Conservation (phyloP, 768 basidiomycete genomes). For the Lactarius sanguifluus region DNA sequence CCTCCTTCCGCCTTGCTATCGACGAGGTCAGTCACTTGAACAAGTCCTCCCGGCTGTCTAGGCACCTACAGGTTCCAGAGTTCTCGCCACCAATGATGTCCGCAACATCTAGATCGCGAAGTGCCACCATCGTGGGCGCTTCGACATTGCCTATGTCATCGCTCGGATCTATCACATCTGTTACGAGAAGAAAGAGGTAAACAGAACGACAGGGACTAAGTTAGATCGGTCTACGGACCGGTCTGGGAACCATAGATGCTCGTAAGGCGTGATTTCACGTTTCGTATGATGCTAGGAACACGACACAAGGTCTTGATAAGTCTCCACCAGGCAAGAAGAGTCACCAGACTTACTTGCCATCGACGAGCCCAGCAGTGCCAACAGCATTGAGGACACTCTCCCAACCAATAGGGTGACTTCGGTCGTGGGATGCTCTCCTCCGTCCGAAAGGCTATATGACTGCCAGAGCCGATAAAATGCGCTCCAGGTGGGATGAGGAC, state of each 20-base stretch:
- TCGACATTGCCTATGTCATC: constrained; percentile 5
- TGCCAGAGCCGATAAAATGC: constrained; percentile 55
- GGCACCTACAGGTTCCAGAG: constrained; percentile 5
- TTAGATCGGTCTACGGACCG: constrained; percentile 5
- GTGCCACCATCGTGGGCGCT: constrained; percentile 2
- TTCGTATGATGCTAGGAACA: constrained; percentile 15
- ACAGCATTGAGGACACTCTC: constrained; percentile 57
- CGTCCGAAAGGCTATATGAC: constrained; percentile 53
- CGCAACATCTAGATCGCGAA: constrained; percentile 15
- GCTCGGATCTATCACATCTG: constrained; percentile 10
- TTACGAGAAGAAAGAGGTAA: not conserved
- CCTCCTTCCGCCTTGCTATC: constrained; percentile 6
- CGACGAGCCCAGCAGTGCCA: constrained; percentile 41
- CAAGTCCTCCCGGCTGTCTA: not conserved
- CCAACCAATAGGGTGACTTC: constrained; percentile 63
- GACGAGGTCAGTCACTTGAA: not conserved
- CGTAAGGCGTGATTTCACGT: constrained; percentile 24
- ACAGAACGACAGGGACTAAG: not conserved
- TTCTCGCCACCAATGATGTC: constrained; percentile 14
- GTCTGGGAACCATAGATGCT: constrained; percentile 22
- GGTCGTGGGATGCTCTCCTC: constrained; percentile 63
- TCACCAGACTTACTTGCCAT: constrained; percentile 31
- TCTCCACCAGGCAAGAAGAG: not conserved
- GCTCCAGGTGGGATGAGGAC: constrained; percentile 48
- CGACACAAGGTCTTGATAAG: not conserved